Conservation (phyloP, 2,329 filamentous ascomycete genomes). For the Colletotrichum australisinense region DNA sequence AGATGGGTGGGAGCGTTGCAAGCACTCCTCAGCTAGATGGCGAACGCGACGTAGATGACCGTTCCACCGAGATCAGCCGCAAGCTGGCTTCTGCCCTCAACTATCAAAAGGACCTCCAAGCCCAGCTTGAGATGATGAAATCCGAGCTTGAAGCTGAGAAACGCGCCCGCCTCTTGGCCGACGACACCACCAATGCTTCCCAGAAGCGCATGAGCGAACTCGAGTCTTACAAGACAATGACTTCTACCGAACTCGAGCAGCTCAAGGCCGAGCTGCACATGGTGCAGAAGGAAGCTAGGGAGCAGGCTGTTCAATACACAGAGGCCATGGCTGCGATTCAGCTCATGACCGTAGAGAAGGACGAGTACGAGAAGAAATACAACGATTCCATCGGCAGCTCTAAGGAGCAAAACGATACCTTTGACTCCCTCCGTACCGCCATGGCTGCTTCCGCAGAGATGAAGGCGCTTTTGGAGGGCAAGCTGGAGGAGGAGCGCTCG, state of each 20-base stretch:
- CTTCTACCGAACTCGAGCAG: conserved; percentile 85
- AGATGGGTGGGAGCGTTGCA: conserved; percentile 72
- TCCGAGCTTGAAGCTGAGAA: conserved; percentile 84
- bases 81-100: conserved; percentile 87
- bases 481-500: conserved; percentile 85
- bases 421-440: conserved; percentile 81
- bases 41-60: conserved; percentile 72
- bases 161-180: conserved; percentile 83
- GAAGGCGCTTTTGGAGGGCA: conserved; percentile 79
- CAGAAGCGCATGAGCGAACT: conserved; percentile 87
- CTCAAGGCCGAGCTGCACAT: conserved; percentile 88
- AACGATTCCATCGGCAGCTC: conserved; percentile 74
- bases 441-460: conserved; percentile 84
- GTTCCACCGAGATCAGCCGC: conserved; percentile 79
- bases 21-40: conserved; percentile 69
- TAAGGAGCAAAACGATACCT: conserved; percentile 76
- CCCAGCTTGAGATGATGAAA: conserved; percentile 76
- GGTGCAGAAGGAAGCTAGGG: conserved; percentile 80
- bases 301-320: conserved; percentile 81
- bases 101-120: conserved; percentile 82
- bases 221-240: conserved; percentile 85
- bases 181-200: conserved; percentile 86
- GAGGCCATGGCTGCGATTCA: conserved; percentile 82
- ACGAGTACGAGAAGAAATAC: conserved; percentile 77
- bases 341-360: conserved; percentile 86